Base-by-base conservation (phyloP, 352 stramenopile species). In the Pythium utonaiense region DNA sequence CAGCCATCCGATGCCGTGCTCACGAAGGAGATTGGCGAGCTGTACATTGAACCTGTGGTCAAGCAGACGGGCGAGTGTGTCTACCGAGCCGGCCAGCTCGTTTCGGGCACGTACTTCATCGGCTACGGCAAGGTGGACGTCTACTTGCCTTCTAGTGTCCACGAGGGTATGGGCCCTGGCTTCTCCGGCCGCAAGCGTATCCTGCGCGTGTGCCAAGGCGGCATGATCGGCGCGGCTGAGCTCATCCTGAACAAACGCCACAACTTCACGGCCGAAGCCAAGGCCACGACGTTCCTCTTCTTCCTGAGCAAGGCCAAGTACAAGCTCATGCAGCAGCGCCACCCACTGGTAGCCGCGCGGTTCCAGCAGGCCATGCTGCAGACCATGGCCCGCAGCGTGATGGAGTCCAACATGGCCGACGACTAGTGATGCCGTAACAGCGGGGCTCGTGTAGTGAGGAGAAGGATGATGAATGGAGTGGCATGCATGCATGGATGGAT, bases 351-450 rank as follows among this genome's bases (percentile, higher is more conserved):
- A 14, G 86, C 86, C 21, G 73, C 80, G 3, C 81, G 86, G 10
- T 95, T 95, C 65, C 81, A 95, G 62, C 81, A 88, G 28, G 83
- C 86, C 31, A 93, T 95, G 80, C 71, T 95, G 36, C 81, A 91
- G 60, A 86, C 79, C 48, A 90, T 95, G 80, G 86, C 86, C 24
- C 80, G 88, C 12, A 87, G 80, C 34, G 83, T 95, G 34, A 83
- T 95, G 51, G 86, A 95, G 60, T 91, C 79, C 36, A 91, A 91
- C 67, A 72, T 95, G 64, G 73, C 81, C 3, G 86, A 93, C 58
- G 80, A 92, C 62, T 94, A 80, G 55, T 16, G n/a, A 24, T n/a
- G n/a, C n/a, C n/a, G n/a, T n/a, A n/a, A n/a, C n/a, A n/a, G n/a
- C n/a, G n/a, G n/a, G 45, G 12, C 12, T 10, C 6, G 12, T 38